Conservation (phyloP, 1,284 basidiomycete species). For the Baeospora myosura region DNA sequence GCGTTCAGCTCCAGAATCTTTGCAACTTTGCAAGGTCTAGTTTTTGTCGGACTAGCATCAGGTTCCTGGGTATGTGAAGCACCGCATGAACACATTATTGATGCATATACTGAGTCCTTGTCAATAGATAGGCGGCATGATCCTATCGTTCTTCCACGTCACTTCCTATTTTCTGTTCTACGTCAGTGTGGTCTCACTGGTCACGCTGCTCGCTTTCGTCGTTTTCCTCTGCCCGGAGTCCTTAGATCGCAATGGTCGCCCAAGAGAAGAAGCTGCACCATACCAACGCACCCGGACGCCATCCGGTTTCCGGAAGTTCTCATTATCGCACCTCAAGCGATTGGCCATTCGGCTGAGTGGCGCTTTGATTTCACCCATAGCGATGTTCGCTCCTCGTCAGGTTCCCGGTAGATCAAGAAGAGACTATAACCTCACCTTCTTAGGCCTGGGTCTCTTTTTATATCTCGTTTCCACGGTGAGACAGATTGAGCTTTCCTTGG, state of each 20-base stretch:
- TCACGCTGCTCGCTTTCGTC: constrained; percentile 32
- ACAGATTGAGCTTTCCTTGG: too few relatives aligned
- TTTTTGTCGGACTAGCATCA: constrained; percentile 39
- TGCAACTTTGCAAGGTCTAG: constrained; percentile 44
- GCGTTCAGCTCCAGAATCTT: constrained; percentile 37
- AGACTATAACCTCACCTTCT: constrained; percentile 41
- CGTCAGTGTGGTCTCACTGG: constrained; percentile 30
- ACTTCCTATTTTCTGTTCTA: constrained; percentile 33
- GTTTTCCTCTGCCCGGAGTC: constrained; percentile 42
- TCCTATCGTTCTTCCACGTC: constrained; percentile 24
- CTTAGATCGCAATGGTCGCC: constrained; percentile 17
- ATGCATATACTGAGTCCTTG: constrained; percentile 12
- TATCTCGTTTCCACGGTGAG: constrained; percentile 45
- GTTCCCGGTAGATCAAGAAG: constrained; percentile 25
- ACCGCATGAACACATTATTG: constrained; percentile 3
- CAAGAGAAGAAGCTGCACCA: constrained; percentile 11
- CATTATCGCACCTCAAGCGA: constrained; percentile 16
- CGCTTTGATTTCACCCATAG: constrained; percentile 34
- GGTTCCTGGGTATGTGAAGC: constrained; percentile 39
- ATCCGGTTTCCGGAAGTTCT: constrained; percentile 21
- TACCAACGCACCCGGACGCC: background rate
- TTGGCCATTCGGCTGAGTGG: constrained; percentile 23
- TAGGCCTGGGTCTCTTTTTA: constrained; percentile 36
- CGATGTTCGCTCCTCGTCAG: constrained; percentile 38
- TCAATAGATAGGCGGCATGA: constrained; percentile 25